Evolutionary conservation across 345 rosid species (phyloP).

Genomic region (Abelmoschus esculentus): DNA sequence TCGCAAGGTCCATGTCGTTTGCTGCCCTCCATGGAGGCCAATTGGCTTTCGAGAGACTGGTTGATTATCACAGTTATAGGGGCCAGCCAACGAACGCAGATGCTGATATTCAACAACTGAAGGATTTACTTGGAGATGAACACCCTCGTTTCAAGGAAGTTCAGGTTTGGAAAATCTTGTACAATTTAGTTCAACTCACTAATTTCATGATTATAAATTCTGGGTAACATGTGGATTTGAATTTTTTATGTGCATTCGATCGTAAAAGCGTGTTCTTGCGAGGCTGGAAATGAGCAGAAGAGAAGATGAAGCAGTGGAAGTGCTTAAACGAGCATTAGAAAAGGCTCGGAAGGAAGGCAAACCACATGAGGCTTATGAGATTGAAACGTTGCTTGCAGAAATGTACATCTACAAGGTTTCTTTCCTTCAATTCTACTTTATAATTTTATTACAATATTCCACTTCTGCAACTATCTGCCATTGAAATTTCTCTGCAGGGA

Average conservation of each 20-base stretch:
- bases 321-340: constrained; percentile 21
- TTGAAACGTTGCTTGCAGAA: constrained; percentile 55
- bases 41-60: constrained; percentile 41
- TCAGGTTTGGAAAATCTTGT: constrained; percentile 31
- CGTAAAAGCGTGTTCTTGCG: constrained; percentile 13
- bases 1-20: constrained; percentile 38
- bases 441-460: too few species aligned
- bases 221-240: neutral
- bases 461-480: too few species aligned
- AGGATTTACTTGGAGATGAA: constrained; percentile 21
- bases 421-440: neutral
- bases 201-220: neutral
- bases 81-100: constrained; percentile 20
- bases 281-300: constrained; percentile 54
- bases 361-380: constrained; percentile 46
- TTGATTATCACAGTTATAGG: constrained; percentile 37
- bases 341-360: constrained; percentile 17
- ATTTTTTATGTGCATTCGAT: neutral
- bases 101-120: constrained; percentile 23
- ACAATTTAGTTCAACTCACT: neutral
- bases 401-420: constrained; percentile 55
- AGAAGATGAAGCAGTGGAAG: constrained; percentile 39
- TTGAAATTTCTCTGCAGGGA: constrained; percentile 23
- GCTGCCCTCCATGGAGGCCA: constrained; percentile 52
- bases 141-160: constrained; percentile 34